These are phyloP conservation scores for Acanthamoeba castellanii DNA, from an alignment of 208 protist genomes.

Conservation along the genomic window DNA sequence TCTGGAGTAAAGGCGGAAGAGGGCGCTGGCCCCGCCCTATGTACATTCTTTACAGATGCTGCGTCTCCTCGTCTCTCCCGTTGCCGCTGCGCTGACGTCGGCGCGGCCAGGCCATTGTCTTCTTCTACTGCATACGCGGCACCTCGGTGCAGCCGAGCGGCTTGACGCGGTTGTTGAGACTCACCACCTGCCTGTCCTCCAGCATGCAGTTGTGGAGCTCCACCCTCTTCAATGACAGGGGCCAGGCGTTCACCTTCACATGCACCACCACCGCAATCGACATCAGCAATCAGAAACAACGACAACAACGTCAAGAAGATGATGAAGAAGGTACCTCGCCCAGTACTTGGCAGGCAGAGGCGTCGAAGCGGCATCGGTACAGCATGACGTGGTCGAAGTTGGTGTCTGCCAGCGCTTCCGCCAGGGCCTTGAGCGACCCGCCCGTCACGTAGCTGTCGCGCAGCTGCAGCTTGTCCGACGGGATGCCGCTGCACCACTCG, in stretches of 20 bases:
- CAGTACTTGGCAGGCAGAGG: not conserved
- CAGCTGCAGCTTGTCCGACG: not conserved
- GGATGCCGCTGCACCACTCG: not conserved
- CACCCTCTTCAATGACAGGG: not conserved
- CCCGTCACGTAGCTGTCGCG: slow-evolving; percentile 59
- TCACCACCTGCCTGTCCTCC: not conserved
- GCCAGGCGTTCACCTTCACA: not conserved
- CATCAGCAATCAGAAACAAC: not conserved
- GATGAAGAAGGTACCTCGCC: slow-evolving; percentile 8
- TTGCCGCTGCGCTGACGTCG: not conserved
- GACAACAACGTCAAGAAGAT: not conserved
- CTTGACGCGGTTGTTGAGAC: slow-evolving; percentile 30
- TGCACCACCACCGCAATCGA: not conserved
- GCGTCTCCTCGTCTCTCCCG: not conserved
- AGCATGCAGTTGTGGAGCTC: slow-evolving; percentile 51
- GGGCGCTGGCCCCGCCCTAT: not conserved
- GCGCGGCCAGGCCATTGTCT: not conserved
- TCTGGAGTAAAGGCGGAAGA: not conserved
- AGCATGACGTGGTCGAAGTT: not conserved
- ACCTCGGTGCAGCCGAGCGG: not conserved
- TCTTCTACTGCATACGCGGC: not conserved
- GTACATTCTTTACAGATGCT: not conserved
- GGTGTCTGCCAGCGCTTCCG: not conserved
- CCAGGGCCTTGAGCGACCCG: slow-evolving; percentile 38
- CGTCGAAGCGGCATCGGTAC: slow-evolving; percentile 26